These are phyloP conservation scores for Euphorbia peplus DNA, from an alignment of 345 rosid genomes.

Conservation along the genomic window DNA sequence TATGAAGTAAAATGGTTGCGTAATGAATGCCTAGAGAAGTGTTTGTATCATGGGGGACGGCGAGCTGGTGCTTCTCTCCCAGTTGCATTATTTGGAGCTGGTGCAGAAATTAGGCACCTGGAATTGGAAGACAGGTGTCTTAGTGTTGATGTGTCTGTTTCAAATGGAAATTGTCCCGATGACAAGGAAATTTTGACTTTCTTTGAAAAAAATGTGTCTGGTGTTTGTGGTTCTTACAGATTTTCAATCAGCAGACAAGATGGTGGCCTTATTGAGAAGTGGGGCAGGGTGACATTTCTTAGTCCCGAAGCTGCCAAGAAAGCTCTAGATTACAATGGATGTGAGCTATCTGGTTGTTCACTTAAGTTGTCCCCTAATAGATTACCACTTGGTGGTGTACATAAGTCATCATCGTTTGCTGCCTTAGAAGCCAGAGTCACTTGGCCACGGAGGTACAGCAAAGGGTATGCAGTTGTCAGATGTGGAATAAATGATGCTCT, in stretches of 20 bases:
- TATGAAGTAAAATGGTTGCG: constrained; percentile 58
- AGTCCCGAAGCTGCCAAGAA: constrained; percentile 68
- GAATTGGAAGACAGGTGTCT: constrained; percentile 68
- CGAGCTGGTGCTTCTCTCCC: constrained; percentile 47
- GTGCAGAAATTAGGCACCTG: constrained; percentile 85
- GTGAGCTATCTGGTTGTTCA: constrained; percentile 52
- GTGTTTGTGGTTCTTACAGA: constrained; percentile 61
- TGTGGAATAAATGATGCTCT: constrained; percentile 46
- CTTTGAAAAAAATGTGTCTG: constrained; percentile 54
- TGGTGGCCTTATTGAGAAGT: constrained; percentile 50
- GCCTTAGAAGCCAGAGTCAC: constrained; percentile 61
- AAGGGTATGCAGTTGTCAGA: constrained; percentile 48
- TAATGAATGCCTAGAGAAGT: constrained; percentile 73
- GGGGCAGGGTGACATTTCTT: constrained; percentile 84
- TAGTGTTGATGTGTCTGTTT: constrained; percentile 54
- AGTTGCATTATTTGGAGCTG: constrained; percentile 77
- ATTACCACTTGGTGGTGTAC: constrained; percentile 33
- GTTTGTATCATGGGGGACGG: constrained; percentile 43
- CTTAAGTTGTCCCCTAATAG: constrained; percentile 14
- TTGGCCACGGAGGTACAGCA: constrained; percentile 75
- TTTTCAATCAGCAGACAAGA: constrained; percentile 38
- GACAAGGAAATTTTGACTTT: constrained; percentile 68
- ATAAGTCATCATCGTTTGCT: constrained; percentile 56
- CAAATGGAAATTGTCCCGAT: constrained; percentile 38
- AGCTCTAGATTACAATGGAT: constrained; percentile 53